phyloP scores from a whole-genome alignment of 1,284 basidiomycete genomes.

The Ceratobasidium sp. region DNA sequence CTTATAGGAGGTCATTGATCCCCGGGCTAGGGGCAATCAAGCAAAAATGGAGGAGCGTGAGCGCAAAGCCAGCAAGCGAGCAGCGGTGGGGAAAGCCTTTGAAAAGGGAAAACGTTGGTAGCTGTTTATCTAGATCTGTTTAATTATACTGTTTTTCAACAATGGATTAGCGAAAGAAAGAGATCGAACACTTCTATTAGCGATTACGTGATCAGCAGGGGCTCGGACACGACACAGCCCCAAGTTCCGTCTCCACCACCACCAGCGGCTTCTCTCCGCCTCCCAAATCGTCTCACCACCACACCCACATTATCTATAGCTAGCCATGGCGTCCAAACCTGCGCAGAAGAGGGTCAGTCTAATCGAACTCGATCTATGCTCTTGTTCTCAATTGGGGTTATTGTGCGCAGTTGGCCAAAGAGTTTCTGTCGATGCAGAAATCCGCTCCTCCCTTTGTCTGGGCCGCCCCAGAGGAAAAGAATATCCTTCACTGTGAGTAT shows the following conservation, averaged over 20 bases:
- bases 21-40: slow-evolving; percentile 73
- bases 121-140: slow-evolving; percentile 9
- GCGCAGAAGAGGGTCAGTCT: slow-evolving; percentile 82
- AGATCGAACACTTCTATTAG: slow-evolving; percentile 15
- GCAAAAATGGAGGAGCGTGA: slow-evolving; percentile 82
- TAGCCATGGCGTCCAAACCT: slow-evolving; percentile 81
- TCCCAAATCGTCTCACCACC: neutral
- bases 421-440: slow-evolving; percentile 93
- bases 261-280: slow-evolving; percentile 14
- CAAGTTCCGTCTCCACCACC: slow-evolving; percentile 29
- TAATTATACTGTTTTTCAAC: slow-evolving; percentile 2
- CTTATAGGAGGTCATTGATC: slow-evolving; percentile 78
- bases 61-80: slow-evolving; percentile 59
- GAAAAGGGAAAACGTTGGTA: slow-evolving; percentile 35
- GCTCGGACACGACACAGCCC: slow-evolving; percentile 31
- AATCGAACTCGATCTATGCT: slow-evolving; percentile 5
- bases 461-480: slow-evolving; percentile 95
- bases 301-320: neutral
- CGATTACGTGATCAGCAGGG: slow-evolving; percentile 24
- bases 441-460: slow-evolving; percentile 95
- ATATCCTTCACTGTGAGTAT: slow-evolving; percentile 85
- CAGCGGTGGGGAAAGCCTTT: slow-evolving; percentile 44
- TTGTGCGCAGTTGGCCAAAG: slow-evolving; percentile 79
- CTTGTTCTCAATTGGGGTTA: neutral
- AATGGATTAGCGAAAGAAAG: slow-evolving; percentile 2